Conservation (phyloP, 208 protist species). For the Balamuthia mandrillaris region DNA sequence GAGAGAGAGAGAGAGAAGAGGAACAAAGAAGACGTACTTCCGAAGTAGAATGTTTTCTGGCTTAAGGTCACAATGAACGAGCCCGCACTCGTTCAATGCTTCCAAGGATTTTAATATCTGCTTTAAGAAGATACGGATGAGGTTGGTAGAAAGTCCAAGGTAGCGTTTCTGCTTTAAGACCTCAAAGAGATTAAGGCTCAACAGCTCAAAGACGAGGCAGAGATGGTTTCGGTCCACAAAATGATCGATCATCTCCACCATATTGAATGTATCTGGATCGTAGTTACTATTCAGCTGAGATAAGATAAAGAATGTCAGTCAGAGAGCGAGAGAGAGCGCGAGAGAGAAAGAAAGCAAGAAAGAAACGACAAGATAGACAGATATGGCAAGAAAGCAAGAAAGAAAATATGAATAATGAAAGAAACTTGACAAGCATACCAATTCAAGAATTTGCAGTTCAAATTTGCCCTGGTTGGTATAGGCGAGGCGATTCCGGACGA, state of each 20-base stretch:
- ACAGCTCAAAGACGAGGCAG: conserved; percentile 81
- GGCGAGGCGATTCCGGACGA: conserved; percentile 82
- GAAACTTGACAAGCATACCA: not conserved
- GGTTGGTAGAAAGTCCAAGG: conserved; percentile 77
- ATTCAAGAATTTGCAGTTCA: conserved; percentile 81
- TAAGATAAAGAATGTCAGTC: too few relatives aligned
- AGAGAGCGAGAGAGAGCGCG: too few relatives aligned
- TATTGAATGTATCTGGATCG: conserved; percentile 44
- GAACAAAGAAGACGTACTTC: conserved; percentile 15
- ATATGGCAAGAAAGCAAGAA: not conserved
- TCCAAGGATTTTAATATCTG: conserved; percentile 89
- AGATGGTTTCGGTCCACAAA: conserved; percentile 82
- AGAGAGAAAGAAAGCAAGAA: too few relatives aligned
- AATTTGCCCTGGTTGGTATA: conserved; percentile 81
- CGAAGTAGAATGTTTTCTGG: conserved; percentile 87
- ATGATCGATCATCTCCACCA: conserved; percentile 70
- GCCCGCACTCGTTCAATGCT: conserved; percentile 80
- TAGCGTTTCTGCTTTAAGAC: conserved; percentile 80
- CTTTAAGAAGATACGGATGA: conserved; percentile 78
- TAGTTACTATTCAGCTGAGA: not conserved
- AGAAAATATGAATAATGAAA: not conserved
- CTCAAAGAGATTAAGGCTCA: conserved; percentile 85
- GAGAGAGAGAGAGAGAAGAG: not conserved
- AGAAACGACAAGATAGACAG: too few relatives aligned
- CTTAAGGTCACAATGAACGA: conserved; percentile 95